A percentile compares a stretch with the other conserved stretches of the same genome.
Evolutionary conservation across 345 rosid genomes (phyloP).

Genomic region (Microcos paniculata): DNA sequence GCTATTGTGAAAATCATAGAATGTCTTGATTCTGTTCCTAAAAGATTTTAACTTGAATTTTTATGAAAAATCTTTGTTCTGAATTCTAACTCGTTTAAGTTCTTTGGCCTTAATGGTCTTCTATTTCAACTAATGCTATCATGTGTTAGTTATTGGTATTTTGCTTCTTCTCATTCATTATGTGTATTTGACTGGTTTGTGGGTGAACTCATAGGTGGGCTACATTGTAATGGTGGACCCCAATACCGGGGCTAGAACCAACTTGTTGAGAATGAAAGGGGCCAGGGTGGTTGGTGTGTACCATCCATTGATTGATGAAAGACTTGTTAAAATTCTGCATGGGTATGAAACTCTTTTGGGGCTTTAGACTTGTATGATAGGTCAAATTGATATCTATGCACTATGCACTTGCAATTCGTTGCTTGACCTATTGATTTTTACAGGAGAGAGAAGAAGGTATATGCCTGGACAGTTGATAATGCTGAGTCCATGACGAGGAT

Average conservation of each 20-base stretch:
- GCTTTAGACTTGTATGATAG: neutral
- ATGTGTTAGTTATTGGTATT: neutral
- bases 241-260: conserved; percentile 51
- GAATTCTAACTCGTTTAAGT: neutral
- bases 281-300: conserved; percentile 77
- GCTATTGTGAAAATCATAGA: neutral
- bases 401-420: neutral
- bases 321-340: conserved; percentile 50
- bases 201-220: conserved; percentile 67
- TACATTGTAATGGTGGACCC: conserved; percentile 86
- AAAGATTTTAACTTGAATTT: neutral
- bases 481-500: conserved; percentile 65
- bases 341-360: conserved; percentile 41
- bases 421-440: conserved; percentile 13
- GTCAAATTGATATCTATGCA: neutral
- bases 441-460: conserved; percentile 76
- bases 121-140: neutral
- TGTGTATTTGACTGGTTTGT: conserved; percentile 3
- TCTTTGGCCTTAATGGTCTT: neutral
- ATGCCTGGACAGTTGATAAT: conserved; percentile 91
- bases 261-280: conserved; percentile 68
- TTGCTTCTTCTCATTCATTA: neutral
- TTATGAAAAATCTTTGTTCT: neutral
- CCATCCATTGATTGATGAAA: conserved; percentile 72
- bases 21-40: neutral